Evolutionary conservation across 208 protist genomes (phyloP), one percentile per base, ranked within the genome.

Genomic region (Trypanosoma brucei): DNA sequence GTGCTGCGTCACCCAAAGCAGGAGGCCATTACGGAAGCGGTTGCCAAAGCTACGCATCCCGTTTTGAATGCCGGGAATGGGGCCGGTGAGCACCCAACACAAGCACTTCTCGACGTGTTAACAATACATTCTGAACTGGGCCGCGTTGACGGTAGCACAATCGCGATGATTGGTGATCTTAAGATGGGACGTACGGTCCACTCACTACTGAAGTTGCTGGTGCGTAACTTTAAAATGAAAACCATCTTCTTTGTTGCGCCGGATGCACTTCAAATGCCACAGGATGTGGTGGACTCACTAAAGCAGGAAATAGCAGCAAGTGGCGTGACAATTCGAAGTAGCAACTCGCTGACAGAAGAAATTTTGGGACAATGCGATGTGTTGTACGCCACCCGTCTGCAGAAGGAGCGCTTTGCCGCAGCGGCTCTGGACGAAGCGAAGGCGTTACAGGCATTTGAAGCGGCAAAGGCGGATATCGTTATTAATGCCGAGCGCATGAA

Each of bases 21-120:
- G 52, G 92, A 93, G 51, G 78, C 93, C 30, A 73, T 95, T n/a
- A 72, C 78, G 11, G 55, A 79, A 58, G 94, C 91, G 0, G 65
- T 92, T n/a, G 7, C 57, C 8, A 77, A 81, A 5, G 74, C 77
- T 14, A 59, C 67, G 33, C 72, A 81, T 39, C 97, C 97, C 30
- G 60, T 99, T 53, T 97, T 99, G 80, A 98, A 98, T 81, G 97
- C 86, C 11, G 98, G 98, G 61, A 98, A 99, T 74, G 98, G 98
- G 51, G 66, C 92, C 22, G 97, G 97, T 46, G 97, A 99, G 79
- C 98, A 99, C 79, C 98, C 98, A 37, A 98, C 97, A 40, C 94
- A 98, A 84, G 93, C 97, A n/a, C 81, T 99, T n/a, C 84, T 99
- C 11, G 98, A 99, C 67, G 68, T 96, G 2, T 97, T 97, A 62